A percentile compares a stretch with the other conserved stretches of the same genome.
Conservation (phyloP, 345 rosid genomes). For the Linum lewisii region DNA sequence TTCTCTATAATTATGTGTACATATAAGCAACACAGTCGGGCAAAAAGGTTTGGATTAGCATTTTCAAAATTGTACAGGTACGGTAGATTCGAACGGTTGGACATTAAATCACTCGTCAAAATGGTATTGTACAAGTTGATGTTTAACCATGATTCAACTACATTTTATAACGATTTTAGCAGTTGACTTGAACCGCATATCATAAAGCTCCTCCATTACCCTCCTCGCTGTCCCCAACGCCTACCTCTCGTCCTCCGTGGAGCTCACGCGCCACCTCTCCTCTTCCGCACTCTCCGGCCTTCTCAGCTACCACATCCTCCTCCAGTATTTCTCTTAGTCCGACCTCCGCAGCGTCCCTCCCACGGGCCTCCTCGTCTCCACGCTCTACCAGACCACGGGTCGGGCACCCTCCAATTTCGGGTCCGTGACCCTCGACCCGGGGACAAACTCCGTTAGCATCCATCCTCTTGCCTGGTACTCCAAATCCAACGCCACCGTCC, state of each 20-base stretch:
- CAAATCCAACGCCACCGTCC: slow-evolving; percentile 46
- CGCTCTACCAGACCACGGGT: slow-evolving; percentile 71
- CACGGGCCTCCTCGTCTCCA: slow-evolving; percentile 44
- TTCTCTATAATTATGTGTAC: too few relatives aligned
- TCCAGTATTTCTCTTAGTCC: slow-evolving; percentile 55
- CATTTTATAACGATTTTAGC: too few relatives aligned
- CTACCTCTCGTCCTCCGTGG: slow-evolving; percentile 37
- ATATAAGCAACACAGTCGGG: too few relatives aligned
- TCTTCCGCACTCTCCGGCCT: slow-evolving; percentile 64
- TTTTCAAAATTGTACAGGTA: too few relatives aligned
- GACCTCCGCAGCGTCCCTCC: slow-evolving; percentile 59
- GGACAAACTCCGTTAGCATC: slow-evolving; percentile 35
- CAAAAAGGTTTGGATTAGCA: too few relatives aligned
- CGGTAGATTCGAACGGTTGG: too few relatives aligned
- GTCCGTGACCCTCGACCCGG: slow-evolving; percentile 49
- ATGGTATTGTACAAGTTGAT: too few relatives aligned
- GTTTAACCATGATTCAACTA: too few relatives aligned
- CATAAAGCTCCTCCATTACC: slow-evolving; percentile 59
- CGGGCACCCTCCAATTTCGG: slow-evolving; percentile 57
- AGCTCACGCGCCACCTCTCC: slow-evolving; percentile 61
- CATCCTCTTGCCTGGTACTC: slow-evolving; percentile 41
- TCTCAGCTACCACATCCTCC: slow-evolving; percentile 75
- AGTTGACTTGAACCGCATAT: too few relatives aligned
- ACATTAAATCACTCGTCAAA: too few relatives aligned
- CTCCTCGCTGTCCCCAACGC: slow-evolving; percentile 76